Conservation (phyloP, 805 yeast genomes). For the Scheffersomyces amazonensis region DNA sequence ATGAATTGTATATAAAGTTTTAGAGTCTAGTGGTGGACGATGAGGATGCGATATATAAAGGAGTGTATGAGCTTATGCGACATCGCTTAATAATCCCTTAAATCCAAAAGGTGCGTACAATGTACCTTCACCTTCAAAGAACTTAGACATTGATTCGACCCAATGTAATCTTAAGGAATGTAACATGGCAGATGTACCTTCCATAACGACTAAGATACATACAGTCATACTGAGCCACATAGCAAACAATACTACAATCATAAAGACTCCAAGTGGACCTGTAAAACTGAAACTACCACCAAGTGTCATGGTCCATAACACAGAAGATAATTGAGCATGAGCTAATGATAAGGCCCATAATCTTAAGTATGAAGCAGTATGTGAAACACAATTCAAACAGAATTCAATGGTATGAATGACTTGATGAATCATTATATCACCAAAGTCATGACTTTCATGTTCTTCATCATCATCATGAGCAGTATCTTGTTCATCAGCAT, state of each 20-base stretch:
- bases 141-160: constrained; percentile 99
- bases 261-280: constrained; percentile 65
- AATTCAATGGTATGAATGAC: constrained; percentile 97
- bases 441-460: constrained; percentile 61
- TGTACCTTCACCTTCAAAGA: constrained; percentile 94
- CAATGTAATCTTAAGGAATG: constrained; percentile 98
- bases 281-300: constrained; percentile 68
- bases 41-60: too few relatives aligned
- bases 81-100: constrained; percentile 26
- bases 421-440: constrained; percentile 95
- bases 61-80: constrained; percentile 7
- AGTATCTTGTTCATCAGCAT: constrained; percentile 27
- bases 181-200: constrained; percentile 98
- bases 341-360: constrained; percentile 97
- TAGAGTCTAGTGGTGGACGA: too few relatives aligned
- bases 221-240: constrained; percentile 95
- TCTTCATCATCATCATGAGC: constrained; percentile 46
- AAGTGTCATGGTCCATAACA: constrained; percentile 94
- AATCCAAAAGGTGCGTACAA: constrained; percentile 89
- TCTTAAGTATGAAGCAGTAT: constrained; percentile 94
- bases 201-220: constrained; percentile 91
- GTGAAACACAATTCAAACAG: constrained; percentile 96
- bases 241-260: constrained; percentile 78
- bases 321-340: constrained; percentile 93
- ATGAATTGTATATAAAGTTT: too few relatives aligned